Evolutionary conservation across 129 eudicot species (phyloP), one percentile per base, ranked within the genome.

Genomic region (Helichrysum umbraculigerum): DNA sequence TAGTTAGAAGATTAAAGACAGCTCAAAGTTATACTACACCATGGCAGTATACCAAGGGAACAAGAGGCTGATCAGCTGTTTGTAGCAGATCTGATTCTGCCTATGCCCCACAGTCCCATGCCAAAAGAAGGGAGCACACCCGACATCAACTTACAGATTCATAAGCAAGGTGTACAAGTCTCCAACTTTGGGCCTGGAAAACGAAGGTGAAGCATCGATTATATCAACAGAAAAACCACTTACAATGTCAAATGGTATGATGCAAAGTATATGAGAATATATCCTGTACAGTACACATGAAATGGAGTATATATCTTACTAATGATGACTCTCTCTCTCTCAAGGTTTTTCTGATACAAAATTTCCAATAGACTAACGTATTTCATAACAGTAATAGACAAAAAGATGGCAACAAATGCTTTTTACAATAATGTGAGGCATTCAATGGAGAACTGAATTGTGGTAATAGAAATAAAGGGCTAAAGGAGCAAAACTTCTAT

Each of bases 151-250:
- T 76, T 84, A 32, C 42, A 76, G 56, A 42, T 61, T 77, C 78
- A 66, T 73, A 79, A 80, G 75, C 73, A 76, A 67, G 83, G 76
- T 66, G 81, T 83, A 72, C 74, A 71, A 79, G 78, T 81, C 84
- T 76, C 84, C 83, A 65, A 82, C 79, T 79, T 77, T 85, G 81
- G 86, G 88, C 95, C 88, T 80, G 87, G 85, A 84, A 84, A 89
- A 79, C 72, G 83, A 65, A 83, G 75, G 77, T 78, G 85, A 86
- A 84, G 82, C 85, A 82, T 86, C 86, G 84, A 86, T 81, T 78
- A 72, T 65, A 72, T 84, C 87, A 77, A 78, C 59, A 75, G 41
- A 64, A 30, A 25, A 79, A 39, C 66, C 66, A 21, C n/a, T n/a
- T 41, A 76, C 33, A 34, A 78, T 14, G 59, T 78, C 75, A 81